Conservation (phyloP, 2,329 filamentous ascomycete species). For the Talaromyces sp. region DNA sequence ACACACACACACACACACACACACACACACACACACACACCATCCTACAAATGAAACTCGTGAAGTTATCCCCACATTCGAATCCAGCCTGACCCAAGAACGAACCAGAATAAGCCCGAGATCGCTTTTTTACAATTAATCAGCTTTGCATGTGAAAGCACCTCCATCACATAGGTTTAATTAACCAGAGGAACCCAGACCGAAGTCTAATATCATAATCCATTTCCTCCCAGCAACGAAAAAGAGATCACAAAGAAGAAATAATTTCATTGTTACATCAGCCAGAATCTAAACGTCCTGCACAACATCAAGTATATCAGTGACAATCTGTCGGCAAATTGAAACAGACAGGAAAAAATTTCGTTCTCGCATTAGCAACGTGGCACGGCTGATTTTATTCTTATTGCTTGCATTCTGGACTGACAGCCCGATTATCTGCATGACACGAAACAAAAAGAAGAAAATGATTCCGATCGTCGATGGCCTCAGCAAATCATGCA, state of each 20-base stretch:
- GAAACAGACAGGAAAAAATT: not conserved
- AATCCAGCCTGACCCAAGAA: not conserved
- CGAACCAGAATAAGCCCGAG: not conserved
- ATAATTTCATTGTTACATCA: not conserved
- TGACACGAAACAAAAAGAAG: not conserved
- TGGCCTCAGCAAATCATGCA: not conserved
- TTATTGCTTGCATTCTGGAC: not conserved
- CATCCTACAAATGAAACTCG: not conserved
- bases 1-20: not conserved
- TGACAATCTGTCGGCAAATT: not conserved
- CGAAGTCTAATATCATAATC: not conserved
- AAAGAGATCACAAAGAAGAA: not conserved
- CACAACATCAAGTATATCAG: not conserved
- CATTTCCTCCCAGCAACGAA: not conserved
- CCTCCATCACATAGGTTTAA: not conserved
- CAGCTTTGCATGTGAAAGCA: not conserved
- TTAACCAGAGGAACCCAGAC: not conserved
- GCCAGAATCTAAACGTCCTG: not conserved
- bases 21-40: not conserved
- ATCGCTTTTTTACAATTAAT: not conserved
- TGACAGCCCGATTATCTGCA: not conserved
- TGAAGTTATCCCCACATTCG: constrained; percentile 16
- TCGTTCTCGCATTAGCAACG: not conserved
- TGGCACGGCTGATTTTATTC: not conserved
- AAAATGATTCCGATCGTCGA: not conserved